Evolutionary conservation across 352 stramenopile genomes (phyloP).

Genomic region (Aphanomyces astaci): DNA sequence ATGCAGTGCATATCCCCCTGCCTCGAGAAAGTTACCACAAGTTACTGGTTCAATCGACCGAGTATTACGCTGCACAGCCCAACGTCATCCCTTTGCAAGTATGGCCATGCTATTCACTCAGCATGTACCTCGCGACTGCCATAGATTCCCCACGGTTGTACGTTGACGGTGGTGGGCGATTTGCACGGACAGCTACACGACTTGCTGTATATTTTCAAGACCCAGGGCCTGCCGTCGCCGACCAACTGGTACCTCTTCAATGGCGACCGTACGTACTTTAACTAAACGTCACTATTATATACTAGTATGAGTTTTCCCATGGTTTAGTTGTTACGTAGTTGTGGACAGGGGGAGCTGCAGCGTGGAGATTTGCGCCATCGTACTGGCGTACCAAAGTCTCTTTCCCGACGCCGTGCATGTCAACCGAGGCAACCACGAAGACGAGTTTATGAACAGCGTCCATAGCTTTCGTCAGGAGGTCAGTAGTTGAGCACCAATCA

Average conservation of each 20-base stretch:
- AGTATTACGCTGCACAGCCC: background rate
- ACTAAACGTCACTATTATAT: too few relatives aligned
- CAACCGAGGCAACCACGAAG: slow-evolving; percentile 79
- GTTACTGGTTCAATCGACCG: background rate
- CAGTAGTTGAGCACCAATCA: background rate
- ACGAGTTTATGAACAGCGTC: slow-evolving; percentile 39
- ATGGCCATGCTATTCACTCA: background rate
- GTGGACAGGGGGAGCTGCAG: slow-evolving; percentile 57
- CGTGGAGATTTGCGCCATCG: slow-evolving; percentile 40
- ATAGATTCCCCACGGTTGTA: slow-evolving; percentile 13
- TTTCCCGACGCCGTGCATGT: slow-evolving; percentile 40
- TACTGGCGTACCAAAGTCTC: slow-evolving; percentile 45
- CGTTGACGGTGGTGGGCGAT: slow-evolving; percentile 21
- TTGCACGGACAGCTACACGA: slow-evolving; percentile 23
- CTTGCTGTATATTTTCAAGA: slow-evolving; percentile 22
- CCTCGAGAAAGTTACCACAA: background rate
- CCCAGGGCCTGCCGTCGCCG: slow-evolving; percentile 15
- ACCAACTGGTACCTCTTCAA: slow-evolving; percentile 75
- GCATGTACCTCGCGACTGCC: background rate
- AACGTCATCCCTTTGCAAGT: slow-evolving; percentile 4
- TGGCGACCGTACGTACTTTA: slow-evolving; percentile 41
- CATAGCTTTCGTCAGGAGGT: slow-evolving; percentile 31
- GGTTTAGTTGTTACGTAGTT: too few relatives aligned
- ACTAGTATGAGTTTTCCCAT: too few relatives aligned
- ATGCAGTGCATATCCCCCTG: slow-evolving; percentile 12